Evolutionary conservation across 257 asterid species (phyloP), one percentile per base, ranked within the genome.

Genomic region (Solanum bulbocastanum): DNA sequence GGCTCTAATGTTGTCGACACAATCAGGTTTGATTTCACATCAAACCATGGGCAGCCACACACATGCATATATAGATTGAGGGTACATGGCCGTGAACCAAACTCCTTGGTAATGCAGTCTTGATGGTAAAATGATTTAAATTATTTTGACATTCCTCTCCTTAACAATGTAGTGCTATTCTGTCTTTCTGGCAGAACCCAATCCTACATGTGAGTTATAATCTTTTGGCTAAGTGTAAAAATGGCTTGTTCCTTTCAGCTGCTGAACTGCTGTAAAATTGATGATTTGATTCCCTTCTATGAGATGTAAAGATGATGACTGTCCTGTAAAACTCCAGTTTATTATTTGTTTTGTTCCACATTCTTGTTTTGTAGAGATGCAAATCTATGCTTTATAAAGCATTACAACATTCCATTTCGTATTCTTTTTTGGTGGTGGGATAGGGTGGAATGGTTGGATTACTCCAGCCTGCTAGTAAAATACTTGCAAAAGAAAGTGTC

Each of bases 11-110:
- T 87, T n/a, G 90, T 97, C 4, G 94, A 97, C 92, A 89, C 92
- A 39, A 89, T 97, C 65, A 89, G 97, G 93, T 92, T 97, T 39
- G 99, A 97, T 72, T 92, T 97, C 66, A 75, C 93, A 49, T 94
- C 99, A 37, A 97, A 97, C 90, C 98, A 97, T 8, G 99, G 98
- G 86, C 91, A 93, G 89, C 88, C 93, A 58, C 98, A 93, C 87
- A 96, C 98, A 35, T 97, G 99, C 94, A 93, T 97, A 86, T 97
- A 97, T 88, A 94, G 99, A 36, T 87, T 97, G 89, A 91, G 99
- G 92, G 98, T 96, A 39, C 99, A 97, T 68, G 99, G 99, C 35
- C 91, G 84, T 46, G 95, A 92, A 88, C 93, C 95, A 8, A 86
- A 85, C 86, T 88, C 91, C 5, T 90, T 88, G 75, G 92, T 91